A percentile compares a stretch with the other conserved stretches of the same genome.
Conservation (phyloP, 148 eudicot species). For the Spergularia marina region DNA sequence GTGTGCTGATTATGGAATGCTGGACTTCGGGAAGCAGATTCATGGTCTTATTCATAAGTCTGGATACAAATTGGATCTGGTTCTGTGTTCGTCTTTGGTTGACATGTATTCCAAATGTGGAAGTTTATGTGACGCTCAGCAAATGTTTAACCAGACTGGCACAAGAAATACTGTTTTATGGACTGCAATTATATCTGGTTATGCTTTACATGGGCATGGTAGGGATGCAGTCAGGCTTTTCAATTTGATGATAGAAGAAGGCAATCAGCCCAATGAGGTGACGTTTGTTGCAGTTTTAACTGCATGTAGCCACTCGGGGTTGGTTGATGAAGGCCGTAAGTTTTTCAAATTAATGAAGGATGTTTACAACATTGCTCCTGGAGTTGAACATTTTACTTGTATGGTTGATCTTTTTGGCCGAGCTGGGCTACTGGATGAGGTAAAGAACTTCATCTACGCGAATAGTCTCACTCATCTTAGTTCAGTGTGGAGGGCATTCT, state of each 20-base stretch:
- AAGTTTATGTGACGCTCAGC: slow-evolving; percentile 50
- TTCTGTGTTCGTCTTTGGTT: slow-evolving; percentile 61
- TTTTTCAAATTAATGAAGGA: slow-evolving; percentile 65
- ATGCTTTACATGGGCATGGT: slow-evolving; percentile 67
- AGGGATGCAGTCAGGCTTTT: slow-evolving; percentile 51
- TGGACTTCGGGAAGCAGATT: slow-evolving; percentile 70
- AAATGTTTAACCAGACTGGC: slow-evolving; percentile 38
- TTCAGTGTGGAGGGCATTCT: slow-evolving; percentile 77
- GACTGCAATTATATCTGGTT: slow-evolving; percentile 68
- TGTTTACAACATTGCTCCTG: slow-evolving; percentile 49
- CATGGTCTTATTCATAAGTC: slow-evolving; percentile 50
- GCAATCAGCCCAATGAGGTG: slow-evolving; percentile 63
- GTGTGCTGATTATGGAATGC: slow-evolving; percentile 56
- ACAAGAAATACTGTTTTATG: slow-evolving; percentile 57
- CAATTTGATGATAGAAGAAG: slow-evolving; percentile 54
- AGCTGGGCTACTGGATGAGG: slow-evolving; percentile 63
- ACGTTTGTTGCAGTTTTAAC: slow-evolving; percentile 59
- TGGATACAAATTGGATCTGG: slow-evolving; percentile 50
- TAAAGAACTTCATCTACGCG: slow-evolving; percentile 51
- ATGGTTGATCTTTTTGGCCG: slow-evolving; percentile 88
- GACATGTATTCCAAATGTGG: slow-evolving; percentile 94
- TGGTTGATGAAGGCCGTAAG: slow-evolving; percentile 60
- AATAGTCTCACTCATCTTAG: slow-evolving; percentile 47
- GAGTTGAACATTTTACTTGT: slow-evolving; percentile 67
- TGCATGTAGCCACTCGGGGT: slow-evolving; percentile 76